These are phyloP conservation scores for Stipa capillata DNA, from an alignment of 176 grass and related monocot genomes.

Conservation along the genomic window DNA sequence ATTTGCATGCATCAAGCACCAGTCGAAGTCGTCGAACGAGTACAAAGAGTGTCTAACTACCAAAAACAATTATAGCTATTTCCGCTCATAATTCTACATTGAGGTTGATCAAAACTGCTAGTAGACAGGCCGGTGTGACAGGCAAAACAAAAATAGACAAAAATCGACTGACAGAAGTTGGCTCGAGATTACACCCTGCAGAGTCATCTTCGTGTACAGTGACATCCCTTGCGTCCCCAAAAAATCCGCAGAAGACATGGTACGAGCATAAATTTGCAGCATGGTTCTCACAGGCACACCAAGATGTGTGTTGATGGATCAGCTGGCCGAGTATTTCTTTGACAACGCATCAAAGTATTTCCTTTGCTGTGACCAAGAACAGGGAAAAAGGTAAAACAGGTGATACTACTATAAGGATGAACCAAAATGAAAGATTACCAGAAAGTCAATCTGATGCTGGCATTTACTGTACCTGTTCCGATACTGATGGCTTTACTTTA, in stretches of 20 bases:
- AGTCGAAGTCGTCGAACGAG: no score
- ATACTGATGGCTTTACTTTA: conserved; percentile 65
- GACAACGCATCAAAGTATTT: conserved; percentile 43
- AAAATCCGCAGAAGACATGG: background rate
- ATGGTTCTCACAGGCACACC: background rate
- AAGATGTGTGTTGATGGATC: background rate
- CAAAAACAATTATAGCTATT: background rate
- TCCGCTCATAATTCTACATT: background rate
- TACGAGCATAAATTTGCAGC: background rate
- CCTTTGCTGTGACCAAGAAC: conserved; percentile 37
- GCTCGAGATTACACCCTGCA: background rate
- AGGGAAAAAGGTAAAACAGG: background rate
- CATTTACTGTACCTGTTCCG: conserved; percentile 46
- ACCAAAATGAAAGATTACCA: background rate
- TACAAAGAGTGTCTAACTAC: no score
- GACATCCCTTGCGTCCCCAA: background rate
- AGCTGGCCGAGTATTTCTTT: conserved; percentile 30
- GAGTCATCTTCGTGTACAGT: background rate
- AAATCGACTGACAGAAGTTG: background rate
- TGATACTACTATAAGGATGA: background rate
- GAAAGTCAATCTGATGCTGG: background rate
- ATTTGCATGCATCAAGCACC: no score
- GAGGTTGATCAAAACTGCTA: background rate
- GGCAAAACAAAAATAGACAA: background rate
- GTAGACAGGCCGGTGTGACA: background rate